Conservation (phyloP, 2,329 filamentous ascomycete genomes). For the Metarhizium brunneum region DNA sequence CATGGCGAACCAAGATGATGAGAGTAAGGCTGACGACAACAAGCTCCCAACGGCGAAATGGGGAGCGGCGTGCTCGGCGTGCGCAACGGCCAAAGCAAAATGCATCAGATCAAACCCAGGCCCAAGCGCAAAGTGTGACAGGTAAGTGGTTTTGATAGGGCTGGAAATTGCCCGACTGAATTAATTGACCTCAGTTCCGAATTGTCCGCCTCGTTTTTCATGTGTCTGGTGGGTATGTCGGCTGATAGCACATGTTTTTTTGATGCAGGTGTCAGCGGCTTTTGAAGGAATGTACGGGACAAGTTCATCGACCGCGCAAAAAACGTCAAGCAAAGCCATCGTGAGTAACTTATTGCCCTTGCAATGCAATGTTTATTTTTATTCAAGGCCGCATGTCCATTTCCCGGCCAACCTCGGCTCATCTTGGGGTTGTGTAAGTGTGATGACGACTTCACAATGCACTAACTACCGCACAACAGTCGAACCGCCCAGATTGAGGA, state of each 20-base stretch:
- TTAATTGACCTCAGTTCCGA: not conserved
- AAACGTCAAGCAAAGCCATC: conserved; percentile 41
- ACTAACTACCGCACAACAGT: conserved; percentile 17
- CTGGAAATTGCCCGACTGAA: not conserved
- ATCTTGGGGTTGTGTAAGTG: not conserved
- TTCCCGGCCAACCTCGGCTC: not conserved
- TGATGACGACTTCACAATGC: not conserved
- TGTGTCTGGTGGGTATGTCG: not conserved
- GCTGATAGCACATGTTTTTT: not conserved
- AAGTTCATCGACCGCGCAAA: conserved; percentile 40
- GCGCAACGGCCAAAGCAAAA: conserved; percentile 40
- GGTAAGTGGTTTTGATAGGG: conserved; percentile 18
- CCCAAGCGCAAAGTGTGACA: conserved; percentile 34
- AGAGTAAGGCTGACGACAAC: conserved; percentile 11
- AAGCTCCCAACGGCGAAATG: conserved; percentile 33
- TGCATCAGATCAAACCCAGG: conserved; percentile 33
- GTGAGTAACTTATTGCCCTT: conserved; percentile 26
- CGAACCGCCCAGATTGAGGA: conserved; percentile 41
- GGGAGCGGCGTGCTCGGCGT: conserved; percentile 39
- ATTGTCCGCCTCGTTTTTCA: not conserved
- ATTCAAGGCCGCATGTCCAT: not conserved
- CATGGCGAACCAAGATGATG: conserved; percentile 2
- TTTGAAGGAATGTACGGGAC: conserved; percentile 35
- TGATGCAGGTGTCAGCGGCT: conserved; percentile 35
- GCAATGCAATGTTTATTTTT: not conserved